phyloP scores from a whole-genome alignment of 306 rosid genomes.

The Glycine tomentella region DNA sequence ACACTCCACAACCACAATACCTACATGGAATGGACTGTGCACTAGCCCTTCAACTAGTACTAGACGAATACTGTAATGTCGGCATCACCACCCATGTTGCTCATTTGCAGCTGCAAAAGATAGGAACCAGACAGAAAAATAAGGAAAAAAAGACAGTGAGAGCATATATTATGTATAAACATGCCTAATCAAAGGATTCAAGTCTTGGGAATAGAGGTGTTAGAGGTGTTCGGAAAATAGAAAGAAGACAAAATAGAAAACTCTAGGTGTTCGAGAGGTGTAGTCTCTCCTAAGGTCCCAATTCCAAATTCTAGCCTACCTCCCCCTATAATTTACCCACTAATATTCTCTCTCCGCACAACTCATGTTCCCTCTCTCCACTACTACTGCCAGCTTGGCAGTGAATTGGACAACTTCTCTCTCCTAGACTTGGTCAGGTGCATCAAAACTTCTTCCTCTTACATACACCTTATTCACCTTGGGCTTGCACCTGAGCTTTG shows the following conservation, averaged over 20 bases:
- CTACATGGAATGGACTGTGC: too few species aligned
- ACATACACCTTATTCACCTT: not conserved
- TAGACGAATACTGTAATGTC: too few species aligned
- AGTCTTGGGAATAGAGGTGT: too few species aligned
- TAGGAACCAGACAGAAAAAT: too few species aligned
- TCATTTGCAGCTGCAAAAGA: too few species aligned
- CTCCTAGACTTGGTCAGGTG: not conserved
- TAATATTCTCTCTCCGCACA: not conserved
- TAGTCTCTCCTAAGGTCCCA: not conserved
- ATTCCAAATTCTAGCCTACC: not conserved
- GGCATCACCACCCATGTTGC: too few species aligned
- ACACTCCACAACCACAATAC: too few species aligned
- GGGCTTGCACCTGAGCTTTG: not conserved
- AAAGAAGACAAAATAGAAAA: not conserved
- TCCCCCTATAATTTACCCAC: not conserved
- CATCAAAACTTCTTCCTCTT: not conserved
- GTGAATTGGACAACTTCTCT: not conserved
- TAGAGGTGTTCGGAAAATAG: not conserved
- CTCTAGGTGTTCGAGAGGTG: not conserved
- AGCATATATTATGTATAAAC: too few species aligned
- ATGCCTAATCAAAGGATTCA: too few species aligned
- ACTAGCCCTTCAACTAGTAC: too few species aligned
- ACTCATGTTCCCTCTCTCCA: not conserved
- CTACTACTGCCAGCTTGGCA: not conserved
- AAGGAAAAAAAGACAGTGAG: too few species aligned